A percentile compares a stretch with the other conserved stretches of the same genome.
Evolutionary conservation across 495 filamentous ascomycete species (phyloP).

Genomic region (Aspergillus nidulans): DNA sequence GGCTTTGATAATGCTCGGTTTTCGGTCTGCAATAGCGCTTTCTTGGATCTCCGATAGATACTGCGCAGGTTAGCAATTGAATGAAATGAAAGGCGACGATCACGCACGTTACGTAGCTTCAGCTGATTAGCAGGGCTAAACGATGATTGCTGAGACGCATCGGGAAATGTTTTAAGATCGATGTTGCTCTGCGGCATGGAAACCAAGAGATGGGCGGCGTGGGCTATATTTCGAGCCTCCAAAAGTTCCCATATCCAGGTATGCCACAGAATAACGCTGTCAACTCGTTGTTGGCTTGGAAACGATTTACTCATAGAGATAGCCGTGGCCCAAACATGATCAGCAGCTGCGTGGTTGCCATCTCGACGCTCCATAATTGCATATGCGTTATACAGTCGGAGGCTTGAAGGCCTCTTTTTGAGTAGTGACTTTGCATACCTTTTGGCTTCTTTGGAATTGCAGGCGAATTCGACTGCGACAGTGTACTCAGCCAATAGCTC

Average conservation of each 20-base stretch:
- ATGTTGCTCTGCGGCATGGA: conserved; percentile 31
- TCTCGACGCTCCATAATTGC: conserved; percentile 65
- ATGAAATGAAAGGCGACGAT: neutral
- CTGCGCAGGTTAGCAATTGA: conserved; percentile 28
- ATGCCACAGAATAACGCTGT: conserved; percentile 57
- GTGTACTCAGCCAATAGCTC: conserved; percentile 64
- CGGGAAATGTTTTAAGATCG: conserved; percentile 20
- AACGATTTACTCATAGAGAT: conserved; percentile 51
- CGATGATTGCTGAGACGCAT: conserved; percentile 12
- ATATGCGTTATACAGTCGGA: conserved; percentile 73
- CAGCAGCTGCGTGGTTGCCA: conserved; percentile 49
- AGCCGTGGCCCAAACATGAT: conserved; percentile 63
- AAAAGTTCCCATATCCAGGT: conserved; percentile 71
- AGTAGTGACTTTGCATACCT: conserved; percentile 70
- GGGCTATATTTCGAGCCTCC: conserved; percentile 36
- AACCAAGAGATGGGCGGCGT: conserved; percentile 46
- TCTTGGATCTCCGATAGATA: conserved; percentile 54
- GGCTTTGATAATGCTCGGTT: conserved; percentile 41
- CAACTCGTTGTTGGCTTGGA: conserved; percentile 29
- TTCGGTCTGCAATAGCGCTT: conserved; percentile 46
- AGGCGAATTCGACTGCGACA: conserved; percentile 63
- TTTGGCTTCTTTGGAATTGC: conserved; percentile 51
- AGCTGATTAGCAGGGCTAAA: conserved; percentile 44
- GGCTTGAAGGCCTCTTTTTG: conserved; percentile 59
- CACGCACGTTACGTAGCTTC: conserved; percentile 48